phyloP scores from a whole-genome alignment of 2,329 filamentous ascomycete genomes.

The Trichoderma lentiforme region DNA sequence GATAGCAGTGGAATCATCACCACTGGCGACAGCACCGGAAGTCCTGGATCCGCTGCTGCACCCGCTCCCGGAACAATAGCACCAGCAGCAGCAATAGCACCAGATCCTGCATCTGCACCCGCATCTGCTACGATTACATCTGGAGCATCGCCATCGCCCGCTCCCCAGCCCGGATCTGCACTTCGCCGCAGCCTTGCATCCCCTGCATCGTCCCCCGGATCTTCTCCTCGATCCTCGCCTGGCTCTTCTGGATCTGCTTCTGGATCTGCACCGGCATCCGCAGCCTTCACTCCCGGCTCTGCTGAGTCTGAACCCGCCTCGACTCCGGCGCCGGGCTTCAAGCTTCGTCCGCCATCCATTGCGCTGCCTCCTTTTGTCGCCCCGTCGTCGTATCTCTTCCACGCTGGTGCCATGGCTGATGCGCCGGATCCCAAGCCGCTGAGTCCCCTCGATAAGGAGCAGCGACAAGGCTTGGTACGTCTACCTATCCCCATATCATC shows the following conservation, averaged over 20 bases:
- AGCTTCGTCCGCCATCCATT: slow-evolving; percentile 6
- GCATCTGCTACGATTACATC: background rate
- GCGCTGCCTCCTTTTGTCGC: slow-evolving; percentile 54
- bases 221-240: background rate
- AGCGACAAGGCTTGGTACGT: slow-evolving; percentile 73
- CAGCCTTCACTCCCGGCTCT: background rate
- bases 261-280: background rate
- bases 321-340: slow-evolving; percentile 18
- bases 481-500: background rate
- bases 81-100: background rate
- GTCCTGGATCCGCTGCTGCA: background rate
- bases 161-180: background rate
- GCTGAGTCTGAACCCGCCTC: background rate
- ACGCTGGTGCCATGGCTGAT: slow-evolving; percentile 35
- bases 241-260: background rate
- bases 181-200: background rate
- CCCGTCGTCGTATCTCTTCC: slow-evolving; percentile 56
- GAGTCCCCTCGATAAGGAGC: slow-evolving; percentile 69
- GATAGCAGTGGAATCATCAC: background rate
- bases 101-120: background rate
- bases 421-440: slow-evolving; percentile 29
- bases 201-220: background rate
- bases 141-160: background rate
- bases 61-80: background rate
- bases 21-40: background rate